A percentile compares a stretch with the other conserved stretches of the same genome.
These are phyloP conservation scores for Poronia punctata DNA, from an alignment of 495 filamentous ascomycete species.

Conservation along the genomic window DNA sequence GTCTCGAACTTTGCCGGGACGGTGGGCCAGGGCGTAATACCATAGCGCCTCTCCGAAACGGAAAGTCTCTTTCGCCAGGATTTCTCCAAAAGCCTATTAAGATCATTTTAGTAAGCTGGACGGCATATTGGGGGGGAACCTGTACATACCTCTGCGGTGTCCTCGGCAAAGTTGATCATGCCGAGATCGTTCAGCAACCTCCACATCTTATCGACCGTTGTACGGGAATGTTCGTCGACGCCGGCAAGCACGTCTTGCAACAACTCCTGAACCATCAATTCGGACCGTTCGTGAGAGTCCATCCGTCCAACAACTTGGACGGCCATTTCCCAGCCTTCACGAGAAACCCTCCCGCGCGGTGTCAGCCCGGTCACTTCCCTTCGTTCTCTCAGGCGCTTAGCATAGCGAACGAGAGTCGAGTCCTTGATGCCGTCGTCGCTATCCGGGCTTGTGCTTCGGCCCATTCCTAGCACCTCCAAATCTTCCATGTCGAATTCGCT, in stretches of 20 bases:
- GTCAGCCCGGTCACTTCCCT: conserved; percentile 27
- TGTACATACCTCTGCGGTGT: conserved; percentile 64
- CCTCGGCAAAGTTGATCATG: conserved; percentile 62
- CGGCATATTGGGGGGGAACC: background rate
- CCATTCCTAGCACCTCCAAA: conserved; percentile 46
- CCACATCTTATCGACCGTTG: conserved; percentile 69
- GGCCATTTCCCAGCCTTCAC: conserved; percentile 81
- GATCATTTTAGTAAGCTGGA: conserved; percentile 18
- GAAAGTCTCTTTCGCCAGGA: conserved; percentile 55
- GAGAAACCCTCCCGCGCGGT: conserved; percentile 27
- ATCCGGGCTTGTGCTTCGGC: conserved; percentile 33
- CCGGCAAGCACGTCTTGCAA: conserved; percentile 52
- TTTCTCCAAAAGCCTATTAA: conserved; percentile 69
- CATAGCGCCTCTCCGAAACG: conserved; percentile 75
- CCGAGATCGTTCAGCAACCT: conserved; percentile 60
- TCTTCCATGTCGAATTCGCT: conserved; percentile 47
- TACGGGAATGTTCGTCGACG: conserved; percentile 56
- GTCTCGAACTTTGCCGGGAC: conserved; percentile 64
- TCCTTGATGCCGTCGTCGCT: conserved; percentile 54
- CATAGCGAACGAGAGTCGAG: conserved; percentile 66
- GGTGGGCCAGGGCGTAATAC: conserved; percentile 78
- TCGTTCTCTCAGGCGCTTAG: conserved; percentile 46
- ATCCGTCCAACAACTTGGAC: conserved; percentile 69
- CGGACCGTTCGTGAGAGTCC: conserved; percentile 55
- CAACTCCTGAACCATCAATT: conserved; percentile 53